Base-by-base conservation (phyloP, 805 yeast species). In the Sugiyamaella smithiae region DNA sequence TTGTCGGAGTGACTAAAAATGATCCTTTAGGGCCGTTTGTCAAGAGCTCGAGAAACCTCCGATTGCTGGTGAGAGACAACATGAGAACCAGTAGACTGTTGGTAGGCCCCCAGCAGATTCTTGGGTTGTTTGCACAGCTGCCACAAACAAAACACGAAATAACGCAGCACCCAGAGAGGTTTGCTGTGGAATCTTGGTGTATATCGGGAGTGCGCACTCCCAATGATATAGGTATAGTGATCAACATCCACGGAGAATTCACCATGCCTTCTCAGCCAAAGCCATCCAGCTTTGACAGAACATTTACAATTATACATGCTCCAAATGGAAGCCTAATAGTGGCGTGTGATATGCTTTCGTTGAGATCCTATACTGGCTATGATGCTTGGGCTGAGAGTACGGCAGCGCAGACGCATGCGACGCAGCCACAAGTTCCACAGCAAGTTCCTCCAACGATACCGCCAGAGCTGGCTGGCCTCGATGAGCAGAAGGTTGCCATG, bases 91-190 rank as follows among this genome's bases (percentile, higher is more conserved):
- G 73, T 46, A 79, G 87, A 57, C 69, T 91, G 8, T 78, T 78
- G 11, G 66, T 71, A 29, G 99, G 99, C 2, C 83, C 74, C 22
- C 82, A 82, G 52, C 75, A 76, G 45, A 88, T 93, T 36, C 70
- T 66, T 46, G 77, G 73, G 46, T 59, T 75, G 3, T 89, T 91
- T 61, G 70, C 74, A 43, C 77, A 80, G 35, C 57, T 93, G 8
- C 99, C 99, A n/a, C 74, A 74, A 51, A 75, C 96, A 0, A 78
- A 79, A 55, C 99, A 93, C 66, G 78, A 77, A 47, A 68, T 91
- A 31, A 65, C 76, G 43, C 74, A 78, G 20, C 71, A 76, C 42
- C 90, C 96, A 2, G 72, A 75, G 7, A 67, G 76, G 36, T 90
- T 82, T 59, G 77, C 95, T 22, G 77, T 90, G 68, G 97, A 93